Base-by-base conservation (phyloP, 2,329 filamentous ascomycete species). In the Tetracladium maxilliforme region DNA sequence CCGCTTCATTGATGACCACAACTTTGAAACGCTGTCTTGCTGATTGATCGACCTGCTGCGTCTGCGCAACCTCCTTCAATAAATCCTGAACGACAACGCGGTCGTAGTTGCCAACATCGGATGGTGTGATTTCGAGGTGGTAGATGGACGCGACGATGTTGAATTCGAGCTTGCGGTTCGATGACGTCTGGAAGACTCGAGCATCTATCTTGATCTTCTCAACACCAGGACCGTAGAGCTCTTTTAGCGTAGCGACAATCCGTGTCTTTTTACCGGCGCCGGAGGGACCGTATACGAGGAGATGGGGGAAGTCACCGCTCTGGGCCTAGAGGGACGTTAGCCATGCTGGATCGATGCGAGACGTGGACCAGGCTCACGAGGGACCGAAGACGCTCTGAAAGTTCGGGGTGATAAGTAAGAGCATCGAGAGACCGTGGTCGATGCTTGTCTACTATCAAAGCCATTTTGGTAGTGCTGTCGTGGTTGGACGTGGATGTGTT, bases 161-260 rank as follows among this genome's bases (percentile, higher is more conserved):
- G 68, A 98, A 98, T 55, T 98, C 90, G 41, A 98, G 76, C 54
- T 98, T 98, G 47, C 90, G 83, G 52, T 93, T 95, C 45, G 77
- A 79, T 13, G 73, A 86, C 2, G 90, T 95, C 53, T 93, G 86
- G 58, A 98, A 98, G 30, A 94, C 79, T 35, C 90, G 80, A 9
- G 84, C 82, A 47, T 98, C 90, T 54, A 98, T 95, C 59, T 95
- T 95, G 64, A 98, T 98, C 64, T 94, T 95, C 47, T 98, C 92
- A n/a, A 93, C 90, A 21, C 90, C 87, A 0, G 87, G 76, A 0
- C 90, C 90, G 51, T 90, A 98, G 6, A 98, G 66, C 45, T 94
- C 87, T 49, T 93, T 92, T 4, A 98, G 59, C 0, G 87, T 95
- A 10, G 90, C 86, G 11, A 94, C 83, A 37, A 95, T 92, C 21